These are phyloP conservation scores for Hypomontagnella monticulosa DNA, from an alignment of 495 filamentous ascomycete species.

Conservation along the genomic window DNA sequence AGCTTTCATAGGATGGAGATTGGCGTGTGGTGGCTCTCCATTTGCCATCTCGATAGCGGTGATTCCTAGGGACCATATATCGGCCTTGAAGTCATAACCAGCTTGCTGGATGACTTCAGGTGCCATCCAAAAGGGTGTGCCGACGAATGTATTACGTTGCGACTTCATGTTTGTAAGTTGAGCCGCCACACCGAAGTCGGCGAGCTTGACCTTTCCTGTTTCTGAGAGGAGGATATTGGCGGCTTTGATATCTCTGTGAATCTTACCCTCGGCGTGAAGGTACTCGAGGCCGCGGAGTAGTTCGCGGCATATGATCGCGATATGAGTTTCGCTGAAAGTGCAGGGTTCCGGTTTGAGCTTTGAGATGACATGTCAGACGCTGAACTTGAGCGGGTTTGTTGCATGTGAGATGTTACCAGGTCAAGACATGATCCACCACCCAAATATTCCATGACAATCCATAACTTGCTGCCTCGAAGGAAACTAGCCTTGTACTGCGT, in stretches of 20 bases:
- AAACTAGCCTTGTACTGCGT: constrained; percentile 97
- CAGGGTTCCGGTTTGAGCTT: constrained; percentile 97
- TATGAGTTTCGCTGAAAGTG: constrained; percentile 86
- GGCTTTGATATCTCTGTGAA: constrained; percentile 97
- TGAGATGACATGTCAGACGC: constrained; percentile 41
- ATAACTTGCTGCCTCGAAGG: constrained; percentile 91
- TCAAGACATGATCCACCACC: constrained; percentile 94
- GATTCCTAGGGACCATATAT: constrained; percentile 97
- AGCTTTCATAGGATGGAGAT: constrained; percentile 97
- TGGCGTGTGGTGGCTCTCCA: constrained; percentile 91
- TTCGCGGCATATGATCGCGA: constrained; percentile 94
- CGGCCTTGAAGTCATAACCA: constrained; percentile 96
- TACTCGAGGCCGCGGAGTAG: constrained; percentile 91
- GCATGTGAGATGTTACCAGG: constrained; percentile 64
- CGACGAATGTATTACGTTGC: constrained; percentile 98
- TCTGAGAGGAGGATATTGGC: constrained; percentile 90
- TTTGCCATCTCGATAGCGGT: constrained; percentile 93
- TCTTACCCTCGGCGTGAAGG: constrained; percentile 92
- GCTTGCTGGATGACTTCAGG: constrained; percentile 97
- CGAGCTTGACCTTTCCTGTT: constrained; percentile 92
- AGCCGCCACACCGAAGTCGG: constrained; percentile 97
- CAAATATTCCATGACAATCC: constrained; percentile 99
- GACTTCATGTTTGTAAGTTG: constrained; percentile 98
- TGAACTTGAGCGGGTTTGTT: background rate
- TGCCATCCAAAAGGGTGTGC: constrained; percentile 99